phyloP scores from a whole-genome alignment of 306 rosid genomes.

The Quillaja saponaria region DNA sequence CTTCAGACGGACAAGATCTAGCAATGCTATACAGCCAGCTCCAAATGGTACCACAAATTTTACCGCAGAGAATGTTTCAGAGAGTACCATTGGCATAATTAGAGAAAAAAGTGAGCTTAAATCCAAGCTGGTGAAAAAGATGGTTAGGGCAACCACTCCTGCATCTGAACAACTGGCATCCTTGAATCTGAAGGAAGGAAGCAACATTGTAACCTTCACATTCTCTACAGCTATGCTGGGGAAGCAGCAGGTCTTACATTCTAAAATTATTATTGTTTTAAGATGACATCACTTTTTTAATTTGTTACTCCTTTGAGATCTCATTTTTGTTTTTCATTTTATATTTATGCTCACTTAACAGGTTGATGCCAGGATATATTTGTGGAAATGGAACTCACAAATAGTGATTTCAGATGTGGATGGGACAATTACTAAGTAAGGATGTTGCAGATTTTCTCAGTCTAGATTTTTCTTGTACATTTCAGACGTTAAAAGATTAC shows the following conservation, averaged over 20 bases:
- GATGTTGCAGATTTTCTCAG: background rate
- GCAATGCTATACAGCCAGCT: constrained; percentile 39
- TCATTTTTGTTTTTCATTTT: constrained; percentile 18
- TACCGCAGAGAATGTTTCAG: constrained; percentile 41
- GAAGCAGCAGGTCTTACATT: constrained; percentile 61
- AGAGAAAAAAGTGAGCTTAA: constrained; percentile 33
- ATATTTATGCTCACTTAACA: constrained; percentile 36
- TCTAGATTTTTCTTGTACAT: constrained; percentile 20
- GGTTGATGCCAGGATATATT: constrained; percentile 84
- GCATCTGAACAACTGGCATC: constrained; percentile 92
- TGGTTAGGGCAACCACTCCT: constrained; percentile 56
- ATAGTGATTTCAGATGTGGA: constrained; percentile 97
- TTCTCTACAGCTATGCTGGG: constrained; percentile 80
- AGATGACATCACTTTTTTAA: constrained; percentile 11
- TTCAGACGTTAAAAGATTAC: background rate
- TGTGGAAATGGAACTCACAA: constrained; percentile 91
- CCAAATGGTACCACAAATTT: constrained; percentile 35
- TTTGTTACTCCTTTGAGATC: constrained; percentile 14
- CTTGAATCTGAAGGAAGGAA: constrained; percentile 83
- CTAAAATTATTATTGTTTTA: constrained; percentile 22
- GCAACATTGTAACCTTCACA: constrained; percentile 71
- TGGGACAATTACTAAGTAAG: constrained; percentile 94
- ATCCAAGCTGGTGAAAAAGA: constrained; percentile 43
- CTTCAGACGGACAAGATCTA: constrained; percentile 50
- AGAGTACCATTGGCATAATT: constrained; percentile 34